Evolutionary conservation across 2,329 filamentous ascomycete genomes (phyloP).

Genomic region (Cercospora beticola): DNA sequence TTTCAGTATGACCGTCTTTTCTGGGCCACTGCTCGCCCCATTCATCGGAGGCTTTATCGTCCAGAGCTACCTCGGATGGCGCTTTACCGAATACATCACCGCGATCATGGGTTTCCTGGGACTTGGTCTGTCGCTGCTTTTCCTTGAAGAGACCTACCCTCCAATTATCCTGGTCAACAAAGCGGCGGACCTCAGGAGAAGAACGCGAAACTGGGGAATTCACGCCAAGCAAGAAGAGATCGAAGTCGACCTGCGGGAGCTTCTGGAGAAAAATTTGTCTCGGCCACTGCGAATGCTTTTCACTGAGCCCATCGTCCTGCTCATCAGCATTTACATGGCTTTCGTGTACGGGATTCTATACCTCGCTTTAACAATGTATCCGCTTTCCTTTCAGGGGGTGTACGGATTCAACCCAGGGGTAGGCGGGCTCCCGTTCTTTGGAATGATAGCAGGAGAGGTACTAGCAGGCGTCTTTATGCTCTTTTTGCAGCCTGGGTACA

Average conservation of each 20-base stretch:
- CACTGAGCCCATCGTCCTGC: constrained; percentile 51
- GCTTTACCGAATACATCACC: constrained; percentile 52
- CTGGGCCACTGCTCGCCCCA: constrained; percentile 37
- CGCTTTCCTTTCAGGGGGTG: too few species aligned
- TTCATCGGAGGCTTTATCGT: constrained; percentile 39
- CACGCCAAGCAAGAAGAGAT: constrained; percentile 52
- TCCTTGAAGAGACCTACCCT: constrained; percentile 59
- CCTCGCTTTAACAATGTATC: too few species aligned
- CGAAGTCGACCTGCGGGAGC: constrained; percentile 40
- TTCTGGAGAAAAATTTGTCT: constrained; percentile 40
- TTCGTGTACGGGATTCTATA: constrained; percentile 42
- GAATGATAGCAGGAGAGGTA: constrained; percentile 54
- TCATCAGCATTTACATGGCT: constrained; percentile 45
- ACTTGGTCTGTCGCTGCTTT: constrained; percentile 51
- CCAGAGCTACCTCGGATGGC: constrained; percentile 46
- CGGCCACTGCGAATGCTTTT: constrained; percentile 50
- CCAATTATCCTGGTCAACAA: constrained; percentile 59
- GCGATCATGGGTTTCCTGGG: constrained; percentile 57
- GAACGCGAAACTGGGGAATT: constrained; percentile 59
- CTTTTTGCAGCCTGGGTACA: constrained; percentile 37
- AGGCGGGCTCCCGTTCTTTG: constrained; percentile 78
- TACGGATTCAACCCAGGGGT: too few species aligned
- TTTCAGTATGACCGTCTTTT: constrained; percentile 40
- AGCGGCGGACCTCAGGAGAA: constrained; percentile 53
- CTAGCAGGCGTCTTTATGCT: constrained; percentile 31